Percentiles rank a stretch among this genome's conserved stretches.
Conservation (phyloP, 106 monocot genomes). For the Phalaenopsis aphrodite region DNA sequence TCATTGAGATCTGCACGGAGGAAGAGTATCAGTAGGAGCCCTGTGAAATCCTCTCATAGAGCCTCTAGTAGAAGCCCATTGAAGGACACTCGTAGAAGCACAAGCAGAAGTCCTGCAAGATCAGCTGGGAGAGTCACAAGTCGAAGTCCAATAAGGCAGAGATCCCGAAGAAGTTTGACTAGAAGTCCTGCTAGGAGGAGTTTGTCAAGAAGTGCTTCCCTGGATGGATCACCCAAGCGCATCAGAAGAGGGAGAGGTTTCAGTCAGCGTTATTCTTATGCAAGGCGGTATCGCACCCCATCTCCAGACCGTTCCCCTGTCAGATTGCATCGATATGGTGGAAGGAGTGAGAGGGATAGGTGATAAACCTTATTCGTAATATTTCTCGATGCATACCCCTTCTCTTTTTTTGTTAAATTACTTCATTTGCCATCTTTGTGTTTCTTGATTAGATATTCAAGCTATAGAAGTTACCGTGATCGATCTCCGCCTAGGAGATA, state of each 20-base stretch:
- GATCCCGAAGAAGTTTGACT: conserved; percentile 34
- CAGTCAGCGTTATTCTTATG: conserved; percentile 75
- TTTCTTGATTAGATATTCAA: conserved; percentile 34
- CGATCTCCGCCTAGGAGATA: conserved; percentile 71
- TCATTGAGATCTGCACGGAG: conserved; percentile 16
- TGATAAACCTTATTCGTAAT: conserved; percentile 5
- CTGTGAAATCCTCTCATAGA: conserved; percentile 12
- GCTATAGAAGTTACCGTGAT: conserved; percentile 67
- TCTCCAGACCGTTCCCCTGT: conserved; percentile 79
- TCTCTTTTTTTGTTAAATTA: not conserved
- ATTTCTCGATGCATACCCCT: not conserved
- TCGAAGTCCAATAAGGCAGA: conserved; percentile 33
- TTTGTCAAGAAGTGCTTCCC: conserved; percentile 73
- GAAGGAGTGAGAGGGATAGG: conserved; percentile 75
- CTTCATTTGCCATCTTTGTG: not conserved
- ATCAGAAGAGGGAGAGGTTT: conserved; percentile 86
- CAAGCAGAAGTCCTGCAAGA: conserved; percentile 20
- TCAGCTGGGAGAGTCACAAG: conserved; percentile 37
- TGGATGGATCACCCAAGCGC: conserved; percentile 72
- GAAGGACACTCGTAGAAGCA: conserved; percentile 7
- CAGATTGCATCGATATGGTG: conserved; percentile 54
- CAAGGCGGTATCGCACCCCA: conserved; percentile 73
- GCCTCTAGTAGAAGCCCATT: not conserved
- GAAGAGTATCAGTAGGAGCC: conserved; percentile 14
- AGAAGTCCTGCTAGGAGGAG: conserved; percentile 51